These are phyloP conservation scores for Theobroma cacao DNA, from an alignment of 345 rosid genomes.

Conservation along the genomic window DNA sequence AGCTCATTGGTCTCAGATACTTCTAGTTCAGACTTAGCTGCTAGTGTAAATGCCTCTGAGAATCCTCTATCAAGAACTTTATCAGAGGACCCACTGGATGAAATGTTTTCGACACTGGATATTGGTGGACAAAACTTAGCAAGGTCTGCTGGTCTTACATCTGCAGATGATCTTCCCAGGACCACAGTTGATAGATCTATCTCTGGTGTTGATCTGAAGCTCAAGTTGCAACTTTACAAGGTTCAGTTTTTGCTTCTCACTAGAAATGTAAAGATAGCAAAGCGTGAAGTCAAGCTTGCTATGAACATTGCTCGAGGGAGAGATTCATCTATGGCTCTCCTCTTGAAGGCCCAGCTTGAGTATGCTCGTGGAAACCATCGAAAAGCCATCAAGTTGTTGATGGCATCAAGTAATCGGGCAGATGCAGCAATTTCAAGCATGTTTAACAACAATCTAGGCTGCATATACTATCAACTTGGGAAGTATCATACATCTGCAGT, in stretches of 20 bases:
- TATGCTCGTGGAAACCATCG: constrained; percentile 92
- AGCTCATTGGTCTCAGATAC: constrained; percentile 57
- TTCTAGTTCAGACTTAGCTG: constrained; percentile 56
- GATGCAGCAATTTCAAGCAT: constrained; percentile 74
- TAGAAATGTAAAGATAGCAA: constrained; percentile 86
- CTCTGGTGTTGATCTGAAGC: constrained; percentile 73
- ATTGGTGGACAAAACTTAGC: constrained; percentile 61
- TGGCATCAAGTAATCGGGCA: constrained; percentile 68
- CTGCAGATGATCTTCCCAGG: constrained; percentile 56
- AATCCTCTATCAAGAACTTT: constrained; percentile 66
- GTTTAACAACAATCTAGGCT: constrained; percentile 88
- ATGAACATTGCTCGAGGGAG: constrained; percentile 86
- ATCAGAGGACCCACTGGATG: constrained; percentile 84
- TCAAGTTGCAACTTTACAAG: constrained; percentile 92
- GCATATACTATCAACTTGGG: constrained; percentile 82
- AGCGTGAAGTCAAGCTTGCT: constrained; percentile 96
- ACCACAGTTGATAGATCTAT: constrained; percentile 50
- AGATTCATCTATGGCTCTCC: constrained; percentile 86
- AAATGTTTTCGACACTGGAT: constrained; percentile 56
- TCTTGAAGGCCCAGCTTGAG: constrained; percentile 95
- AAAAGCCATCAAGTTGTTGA: constrained; percentile 88
- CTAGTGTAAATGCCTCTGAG: constrained; percentile 53
- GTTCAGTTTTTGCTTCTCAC: constrained; percentile 83
- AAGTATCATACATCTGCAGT: constrained; percentile 62
- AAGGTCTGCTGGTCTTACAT: constrained; percentile 53